These are phyloP conservation scores for Suhomyces pyralidae DNA, from an alignment of 805 yeast species.

Conservation along the genomic window DNA sequence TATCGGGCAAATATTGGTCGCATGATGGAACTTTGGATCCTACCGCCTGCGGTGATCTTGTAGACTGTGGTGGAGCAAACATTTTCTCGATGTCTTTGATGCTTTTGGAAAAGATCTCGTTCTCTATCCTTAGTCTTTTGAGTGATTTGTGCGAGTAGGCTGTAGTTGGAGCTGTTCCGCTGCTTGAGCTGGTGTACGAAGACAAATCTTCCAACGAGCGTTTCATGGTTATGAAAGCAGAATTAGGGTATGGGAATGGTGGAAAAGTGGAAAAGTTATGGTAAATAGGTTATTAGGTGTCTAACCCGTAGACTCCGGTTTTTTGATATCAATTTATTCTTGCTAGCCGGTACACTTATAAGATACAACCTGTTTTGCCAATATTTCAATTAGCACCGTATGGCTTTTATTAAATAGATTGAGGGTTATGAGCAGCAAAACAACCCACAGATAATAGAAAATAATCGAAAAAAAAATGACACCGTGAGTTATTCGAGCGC, in stretches of 20 bases:
- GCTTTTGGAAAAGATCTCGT: conserved; percentile 22
- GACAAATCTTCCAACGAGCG: conserved; percentile 8
- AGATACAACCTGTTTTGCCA: not conserved
- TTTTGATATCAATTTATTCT: not conserved
- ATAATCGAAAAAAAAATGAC: not conserved
- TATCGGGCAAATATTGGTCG: conserved; percentile 2
- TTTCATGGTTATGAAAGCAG: no score
- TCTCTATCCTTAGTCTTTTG: conserved; percentile 17
- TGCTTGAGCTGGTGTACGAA: conserved; percentile 1
- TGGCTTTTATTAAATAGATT: conserved; percentile 2
- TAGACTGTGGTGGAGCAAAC: conserved; percentile 10
- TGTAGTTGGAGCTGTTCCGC: conserved; percentile 3
- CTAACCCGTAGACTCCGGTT: not conserved
- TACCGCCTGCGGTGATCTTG: conserved; percentile 2
- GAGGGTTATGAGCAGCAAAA: conserved; percentile 4
- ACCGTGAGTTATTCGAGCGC: not conserved
- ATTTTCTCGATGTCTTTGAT: conserved; percentile 22
- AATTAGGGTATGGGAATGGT: no score
- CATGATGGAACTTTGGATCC: conserved; percentile 4
- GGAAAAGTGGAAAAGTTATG: no score
- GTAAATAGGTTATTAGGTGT: not conserved
- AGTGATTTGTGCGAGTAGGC: conserved; percentile 13
- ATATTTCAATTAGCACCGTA: not conserved
- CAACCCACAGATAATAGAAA: not conserved
- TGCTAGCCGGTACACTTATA: not conserved